Base-by-base conservation (phyloP, 164 flowering plant genomes). In the Hamamelis virginiana region DNA sequence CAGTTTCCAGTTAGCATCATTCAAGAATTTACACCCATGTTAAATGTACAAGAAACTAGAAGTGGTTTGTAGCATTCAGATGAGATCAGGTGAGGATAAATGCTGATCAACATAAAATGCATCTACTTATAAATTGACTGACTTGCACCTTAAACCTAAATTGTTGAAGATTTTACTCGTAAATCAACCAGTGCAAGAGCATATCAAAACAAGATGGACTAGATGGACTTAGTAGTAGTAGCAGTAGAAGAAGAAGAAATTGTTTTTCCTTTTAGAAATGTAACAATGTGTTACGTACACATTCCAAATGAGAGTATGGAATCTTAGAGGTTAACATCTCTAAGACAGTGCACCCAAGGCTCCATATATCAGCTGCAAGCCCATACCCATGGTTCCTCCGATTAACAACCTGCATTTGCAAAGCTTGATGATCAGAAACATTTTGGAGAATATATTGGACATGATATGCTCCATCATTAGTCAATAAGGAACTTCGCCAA, bases 321-420 rank as follows among this genome's bases (percentile, higher is more conserved):
- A 89, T 69, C 67, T 80, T 72, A 25, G 83, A 69, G 21, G 98
- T 96, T 64, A 89, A 67, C 99, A 96, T 91, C 86, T 96, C 99
- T 72, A 96, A 77, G 22, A 96, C 98, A 15, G 97, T 90, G 86
- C 99, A 96, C 26, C 99, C 99, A 77, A 93, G 92, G 74, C 99
- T 96, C 99, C 98, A 93, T 70, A 96, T 93, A 77, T 96, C 99
- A 74, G 98, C 99, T 56, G 93, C 76, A 67, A 84, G 92, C 56
- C 97, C 97, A 84, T 92, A 96, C 1, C 97, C 96, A 22, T 71
- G 80, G 63, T 77, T 81, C 71, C 81, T 85, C 45, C 72, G 52
- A 60, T 87, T 87, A 33, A 93, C 90, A 69, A 96, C 97, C 99
- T 92, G 83, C 61, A 83, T 65, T 38, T 19, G n/a, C 59, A 61